phyloP scores from a whole-genome alignment of 169 alveolate species.

The Plasmodium blacklocki region DNA sequence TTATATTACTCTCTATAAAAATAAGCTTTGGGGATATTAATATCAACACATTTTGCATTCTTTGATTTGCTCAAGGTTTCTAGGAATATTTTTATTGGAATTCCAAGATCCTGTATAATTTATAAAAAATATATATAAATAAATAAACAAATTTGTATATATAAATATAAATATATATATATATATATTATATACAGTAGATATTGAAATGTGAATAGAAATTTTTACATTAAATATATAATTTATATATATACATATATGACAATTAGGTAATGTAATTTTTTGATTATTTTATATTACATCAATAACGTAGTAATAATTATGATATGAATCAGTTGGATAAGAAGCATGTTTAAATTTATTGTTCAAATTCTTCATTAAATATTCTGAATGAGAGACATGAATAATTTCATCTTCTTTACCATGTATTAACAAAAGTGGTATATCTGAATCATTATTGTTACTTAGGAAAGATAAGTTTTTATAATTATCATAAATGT shows the following conservation, averaged over 20 bases:
- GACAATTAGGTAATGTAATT: too few relatives aligned
- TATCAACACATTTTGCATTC: conserved; percentile 16
- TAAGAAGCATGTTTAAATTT: conserved; percentile 82
- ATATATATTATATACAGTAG: too few relatives aligned
- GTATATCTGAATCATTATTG: conserved; percentile 77
- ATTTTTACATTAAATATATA: background rate
- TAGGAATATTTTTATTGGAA: conserved; percentile 51
- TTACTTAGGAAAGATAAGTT: conserved; percentile 47
- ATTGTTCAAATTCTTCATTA: conserved; percentile 80
- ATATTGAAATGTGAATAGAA: background rate
- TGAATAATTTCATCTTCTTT: conserved; percentile 87
- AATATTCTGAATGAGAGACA: conserved; percentile 86
- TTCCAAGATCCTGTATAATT: conserved; percentile 38
- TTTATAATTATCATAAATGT: conserved; percentile 65
- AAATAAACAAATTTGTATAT: background rate
- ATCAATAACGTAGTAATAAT: conserved; percentile 81
- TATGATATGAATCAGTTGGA: conserved; percentile 83
- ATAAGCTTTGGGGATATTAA: conserved; percentile 24
- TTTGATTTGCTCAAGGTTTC: conserved; percentile 47
- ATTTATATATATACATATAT: too few relatives aligned
- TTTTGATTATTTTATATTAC: conserved; percentile 42
- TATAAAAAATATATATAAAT: background rate
- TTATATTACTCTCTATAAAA: conserved; percentile 42
- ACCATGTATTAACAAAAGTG: conserved; percentile 88
- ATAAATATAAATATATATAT: background rate